phyloP scores from a whole-genome alignment of 495 filamentous ascomycete genomes.

The Hapsidospora chrysogenum region DNA sequence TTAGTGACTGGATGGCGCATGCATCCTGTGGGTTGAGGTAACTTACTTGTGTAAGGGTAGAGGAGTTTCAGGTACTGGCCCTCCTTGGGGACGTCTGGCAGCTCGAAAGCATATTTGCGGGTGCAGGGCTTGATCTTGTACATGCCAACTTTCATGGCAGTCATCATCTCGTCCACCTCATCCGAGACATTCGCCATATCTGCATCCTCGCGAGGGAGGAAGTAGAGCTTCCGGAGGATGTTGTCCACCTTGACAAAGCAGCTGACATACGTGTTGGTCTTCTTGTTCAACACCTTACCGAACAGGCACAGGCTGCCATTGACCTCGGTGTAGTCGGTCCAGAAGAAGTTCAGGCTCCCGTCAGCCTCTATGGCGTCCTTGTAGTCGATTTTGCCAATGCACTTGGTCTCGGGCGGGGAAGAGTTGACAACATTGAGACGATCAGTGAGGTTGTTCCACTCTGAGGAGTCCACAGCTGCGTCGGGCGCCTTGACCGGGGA shows the following conservation, averaged over 20 bases:
- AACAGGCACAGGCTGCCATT: constrained; percentile 87
- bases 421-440: constrained; percentile 71
- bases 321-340: constrained; percentile 90
- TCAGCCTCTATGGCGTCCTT: constrained; percentile 77
- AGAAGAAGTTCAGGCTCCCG: constrained; percentile 86
- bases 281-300: constrained; percentile 90
- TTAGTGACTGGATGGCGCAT: constrained; percentile 14
- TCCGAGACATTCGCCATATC: constrained; percentile 77
- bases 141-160: constrained; percentile 61
- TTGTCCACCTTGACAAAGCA: constrained; percentile 96
- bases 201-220: constrained; percentile 67
- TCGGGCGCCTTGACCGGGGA: constrained; percentile 49
- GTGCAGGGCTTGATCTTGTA: constrained; percentile 84
- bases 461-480: constrained; percentile 51
- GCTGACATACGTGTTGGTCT: constrained; percentile 59
- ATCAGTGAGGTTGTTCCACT: constrained; percentile 76
- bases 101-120: constrained; percentile 91
- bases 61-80: constrained; percentile 82
- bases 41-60: constrained; percentile 62
- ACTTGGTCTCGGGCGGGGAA: constrained; percentile 37
- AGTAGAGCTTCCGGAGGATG: constrained; percentile 81
- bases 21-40: not conserved
- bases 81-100: constrained; percentile 74
- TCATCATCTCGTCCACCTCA: constrained; percentile 78
- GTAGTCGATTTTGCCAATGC: constrained; percentile 62